These are phyloP conservation scores for Aspergillus terreus DNA, from an alignment of 2,329 filamentous ascomycete species.

Conservation along the genomic window DNA sequence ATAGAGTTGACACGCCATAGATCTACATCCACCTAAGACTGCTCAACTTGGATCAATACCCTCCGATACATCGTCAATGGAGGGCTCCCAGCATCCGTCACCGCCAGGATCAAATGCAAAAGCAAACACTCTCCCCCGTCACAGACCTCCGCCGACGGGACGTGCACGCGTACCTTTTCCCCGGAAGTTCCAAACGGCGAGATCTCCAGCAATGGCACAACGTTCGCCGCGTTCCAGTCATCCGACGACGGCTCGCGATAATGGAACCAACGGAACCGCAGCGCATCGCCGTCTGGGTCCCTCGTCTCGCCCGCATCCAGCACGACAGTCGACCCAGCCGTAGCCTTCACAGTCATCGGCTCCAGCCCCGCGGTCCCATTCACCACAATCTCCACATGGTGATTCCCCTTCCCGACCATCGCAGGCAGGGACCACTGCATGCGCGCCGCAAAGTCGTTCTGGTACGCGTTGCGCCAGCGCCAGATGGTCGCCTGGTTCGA, in stretches of 20 bases:
- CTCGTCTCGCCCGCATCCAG: conserved; percentile 19
- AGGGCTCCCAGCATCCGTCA: conserved; percentile 17
- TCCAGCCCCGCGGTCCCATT: conserved; percentile 11
- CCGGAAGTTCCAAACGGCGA: conserved; percentile 8
- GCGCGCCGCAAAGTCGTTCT: conserved; percentile 49
- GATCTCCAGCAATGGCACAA: conserved; percentile 14
- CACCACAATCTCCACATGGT: conserved; percentile 17
- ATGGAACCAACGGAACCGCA: conserved; percentile 22
- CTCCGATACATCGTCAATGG: conserved; percentile 20
- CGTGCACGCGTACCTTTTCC: conserved; percentile 11
- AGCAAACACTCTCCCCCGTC: conserved; percentile 12
- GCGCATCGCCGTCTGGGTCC: conserved; percentile 18
- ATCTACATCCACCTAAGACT: neutral
- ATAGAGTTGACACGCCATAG: too few species aligned
- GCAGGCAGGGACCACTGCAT: conserved; percentile 45
- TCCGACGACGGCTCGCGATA: conserved; percentile 16
- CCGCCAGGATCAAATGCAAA: conserved; percentile 20
- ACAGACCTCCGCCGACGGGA: conserved; percentile 17
- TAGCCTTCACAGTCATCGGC: conserved; percentile 13
- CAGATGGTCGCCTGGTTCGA: conserved; percentile 50
- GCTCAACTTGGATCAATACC: conserved; percentile 20
- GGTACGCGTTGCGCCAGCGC: conserved; percentile 52
- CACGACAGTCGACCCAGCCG: conserved; percentile 15
- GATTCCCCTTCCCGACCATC: conserved; percentile 17
- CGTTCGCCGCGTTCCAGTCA: conserved; percentile 10